These are phyloP conservation scores for Lepidium didymum DNA, from an alignment of 345 rosid genomes.

Conservation along the genomic window DNA sequence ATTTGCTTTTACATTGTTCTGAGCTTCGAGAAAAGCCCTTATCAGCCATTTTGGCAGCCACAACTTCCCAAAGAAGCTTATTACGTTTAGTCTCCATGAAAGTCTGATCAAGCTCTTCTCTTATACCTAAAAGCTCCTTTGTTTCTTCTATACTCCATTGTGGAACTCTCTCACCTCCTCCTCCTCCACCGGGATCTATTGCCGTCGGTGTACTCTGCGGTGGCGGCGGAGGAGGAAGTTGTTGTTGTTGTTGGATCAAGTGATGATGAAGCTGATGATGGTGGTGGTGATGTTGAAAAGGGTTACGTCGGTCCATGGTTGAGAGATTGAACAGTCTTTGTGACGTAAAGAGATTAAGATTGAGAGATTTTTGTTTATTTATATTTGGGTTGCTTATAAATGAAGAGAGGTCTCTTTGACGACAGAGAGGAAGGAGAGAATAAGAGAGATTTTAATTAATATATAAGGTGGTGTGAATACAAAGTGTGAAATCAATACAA, in stretches of 20 bases:
- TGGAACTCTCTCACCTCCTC: conserved; percentile 60
- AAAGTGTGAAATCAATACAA: conserved; percentile 49
- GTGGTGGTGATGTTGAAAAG: conserved; percentile 35
- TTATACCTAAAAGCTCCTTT: conserved; percentile 67
- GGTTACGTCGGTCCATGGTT: conserved; percentile 50
- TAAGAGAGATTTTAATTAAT: conserved; percentile 24
- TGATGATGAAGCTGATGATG: conserved; percentile 37
- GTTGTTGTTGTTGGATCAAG: conserved; percentile 38
- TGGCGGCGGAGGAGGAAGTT: conserved; percentile 36
- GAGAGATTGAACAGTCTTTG: conserved; percentile 3
- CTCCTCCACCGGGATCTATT: conserved; percentile 20
- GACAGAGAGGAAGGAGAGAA: conserved; percentile 19
- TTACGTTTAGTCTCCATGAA: conserved; percentile 97
- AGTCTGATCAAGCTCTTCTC: conserved; percentile 80
- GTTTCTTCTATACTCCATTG: conserved; percentile 96
- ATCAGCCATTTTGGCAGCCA: conserved; percentile 66
- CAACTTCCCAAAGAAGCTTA: conserved; percentile 85
- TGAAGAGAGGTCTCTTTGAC: conserved; percentile 14
- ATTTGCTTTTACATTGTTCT: conserved; percentile 99
- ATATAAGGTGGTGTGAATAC: conserved; percentile 53
- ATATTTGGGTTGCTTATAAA: conserved; percentile 1
- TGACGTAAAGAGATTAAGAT: conserved; percentile 10
- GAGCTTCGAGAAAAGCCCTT: conserved; percentile 78
- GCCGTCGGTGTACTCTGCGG: conserved; percentile 31
- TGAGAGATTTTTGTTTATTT: neutral